These are phyloP conservation scores for Luffa acutangula DNA, from an alignment of 306 rosid genomes.

Conservation along the genomic window DNA sequence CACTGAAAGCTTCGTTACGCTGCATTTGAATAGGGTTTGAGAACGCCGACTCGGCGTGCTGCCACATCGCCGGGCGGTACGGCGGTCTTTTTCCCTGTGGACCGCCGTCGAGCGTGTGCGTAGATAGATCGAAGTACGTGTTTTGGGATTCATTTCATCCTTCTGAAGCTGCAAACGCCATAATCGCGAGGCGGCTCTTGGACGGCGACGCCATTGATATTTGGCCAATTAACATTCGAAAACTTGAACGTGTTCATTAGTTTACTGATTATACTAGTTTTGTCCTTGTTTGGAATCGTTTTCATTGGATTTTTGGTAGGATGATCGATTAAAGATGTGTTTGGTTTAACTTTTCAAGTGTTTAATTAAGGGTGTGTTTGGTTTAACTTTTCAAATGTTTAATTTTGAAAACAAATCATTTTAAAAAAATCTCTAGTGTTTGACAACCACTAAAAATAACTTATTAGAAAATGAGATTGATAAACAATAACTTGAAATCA, in stretches of 20 bases:
- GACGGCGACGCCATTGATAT: slow-evolving; percentile 33
- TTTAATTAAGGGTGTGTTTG: no score
- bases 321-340: no score
- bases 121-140: slow-evolving; percentile 44
- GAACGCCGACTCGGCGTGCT: slow-evolving; percentile 43
- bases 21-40: slow-evolving; percentile 37
- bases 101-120: slow-evolving; percentile 38
- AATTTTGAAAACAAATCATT: no score
- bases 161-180: slow-evolving; percentile 42
- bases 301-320: no score
- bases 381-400: no score
- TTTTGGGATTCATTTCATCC: slow-evolving; percentile 75
- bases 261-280: no score
- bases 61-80: slow-evolving; percentile 40
- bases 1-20: neutral
- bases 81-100: slow-evolving; percentile 59
- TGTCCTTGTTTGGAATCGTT: no score
- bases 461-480: no score
- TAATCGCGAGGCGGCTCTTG: slow-evolving; percentile 35
- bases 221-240: slow-evolving; percentile 41
- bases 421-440: no score
- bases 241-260: slow-evolving; percentile 13
- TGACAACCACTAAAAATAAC: no score
- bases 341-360: no score
- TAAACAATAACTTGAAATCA: no score